These are phyloP conservation scores for Vitis cinerea DNA, from an alignment of 164 flowering plant genomes.

Conservation along the genomic window DNA sequence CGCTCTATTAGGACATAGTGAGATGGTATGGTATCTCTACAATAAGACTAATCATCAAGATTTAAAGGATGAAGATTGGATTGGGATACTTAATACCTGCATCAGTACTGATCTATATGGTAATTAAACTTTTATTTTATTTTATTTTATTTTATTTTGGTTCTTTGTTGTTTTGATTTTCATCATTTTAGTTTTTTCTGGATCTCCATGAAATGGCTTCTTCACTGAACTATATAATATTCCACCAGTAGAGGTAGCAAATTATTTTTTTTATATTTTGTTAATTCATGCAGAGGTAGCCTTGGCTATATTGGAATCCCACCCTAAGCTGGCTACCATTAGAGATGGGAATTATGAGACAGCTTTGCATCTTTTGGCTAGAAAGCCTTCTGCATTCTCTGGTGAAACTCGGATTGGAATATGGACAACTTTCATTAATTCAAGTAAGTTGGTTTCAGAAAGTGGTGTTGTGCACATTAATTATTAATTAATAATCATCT, in stretches of 20 bases:
- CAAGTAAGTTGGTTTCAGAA: not conserved
- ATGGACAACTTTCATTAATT: not conserved
- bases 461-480: too few species aligned
- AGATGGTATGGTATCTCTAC: slow-evolving; percentile 27
- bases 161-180: too few species aligned
- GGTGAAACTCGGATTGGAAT: not conserved
- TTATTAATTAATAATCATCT: not conserved
- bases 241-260: too few species aligned
- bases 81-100: slow-evolving; percentile 12
- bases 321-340: not conserved
- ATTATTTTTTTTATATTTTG: too few species aligned
- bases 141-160: too few species aligned
- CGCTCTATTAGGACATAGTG: slow-evolving; percentile 20
- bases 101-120: slow-evolving; percentile 19
- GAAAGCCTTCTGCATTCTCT: not conserved
- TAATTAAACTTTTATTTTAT: not conserved
- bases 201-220: not conserved
- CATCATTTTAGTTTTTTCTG: not conserved
- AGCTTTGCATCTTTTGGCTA: not conserved
- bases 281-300: too few species aligned
- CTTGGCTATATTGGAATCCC: too few species aligned
- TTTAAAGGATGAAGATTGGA: slow-evolving; percentile 8
- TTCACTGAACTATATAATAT: not conserved
- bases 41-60: not conserved
- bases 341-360: not conserved